Evolutionary conservation across 257 asterid genomes (phyloP).

Genomic region (Solanum pimpinellifolium): DNA sequence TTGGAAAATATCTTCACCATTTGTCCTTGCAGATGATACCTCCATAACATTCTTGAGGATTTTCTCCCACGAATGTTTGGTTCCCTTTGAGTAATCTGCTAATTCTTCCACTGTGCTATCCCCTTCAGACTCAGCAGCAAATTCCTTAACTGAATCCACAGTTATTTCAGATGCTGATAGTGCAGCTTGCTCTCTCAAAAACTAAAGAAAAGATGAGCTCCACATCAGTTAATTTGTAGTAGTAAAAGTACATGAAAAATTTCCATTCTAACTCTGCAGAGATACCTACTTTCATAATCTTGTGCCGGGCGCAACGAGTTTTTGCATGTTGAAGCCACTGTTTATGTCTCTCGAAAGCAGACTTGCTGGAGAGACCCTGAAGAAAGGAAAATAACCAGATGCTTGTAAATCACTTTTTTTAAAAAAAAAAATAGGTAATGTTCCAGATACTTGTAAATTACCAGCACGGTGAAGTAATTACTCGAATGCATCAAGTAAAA

Average conservation of each 20-base stretch:
- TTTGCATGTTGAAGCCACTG: constrained; percentile 94
- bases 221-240: constrained; percentile 3
- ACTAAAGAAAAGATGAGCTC: constrained; percentile 32
- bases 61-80: constrained; percentile 51
- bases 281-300: constrained; percentile 75
- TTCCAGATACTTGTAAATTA: neutral
- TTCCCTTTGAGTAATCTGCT: constrained; percentile 33
- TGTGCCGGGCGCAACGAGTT: constrained; percentile 94
- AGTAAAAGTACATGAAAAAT: neutral
- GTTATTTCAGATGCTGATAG: constrained; percentile 75
- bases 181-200: constrained; percentile 88
- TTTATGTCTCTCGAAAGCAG: constrained; percentile 88
- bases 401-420: neutral
- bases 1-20: constrained; percentile 25
- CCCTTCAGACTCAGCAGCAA: constrained; percentile 48
- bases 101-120: constrained; percentile 44
- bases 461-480: neutral
- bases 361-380: constrained; percentile 83
- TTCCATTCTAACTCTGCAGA: neutral
- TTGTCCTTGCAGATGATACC: constrained; percentile 13
- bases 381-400: neutral
- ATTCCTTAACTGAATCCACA: constrained; percentile 65
- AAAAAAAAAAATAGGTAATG: neutral
- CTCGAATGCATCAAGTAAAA: neutral
- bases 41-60: constrained; percentile 39